Evolutionary conservation across 108 stramenopile genomes (phyloP).

Genomic region (Mediolabrus comicus): DNA sequence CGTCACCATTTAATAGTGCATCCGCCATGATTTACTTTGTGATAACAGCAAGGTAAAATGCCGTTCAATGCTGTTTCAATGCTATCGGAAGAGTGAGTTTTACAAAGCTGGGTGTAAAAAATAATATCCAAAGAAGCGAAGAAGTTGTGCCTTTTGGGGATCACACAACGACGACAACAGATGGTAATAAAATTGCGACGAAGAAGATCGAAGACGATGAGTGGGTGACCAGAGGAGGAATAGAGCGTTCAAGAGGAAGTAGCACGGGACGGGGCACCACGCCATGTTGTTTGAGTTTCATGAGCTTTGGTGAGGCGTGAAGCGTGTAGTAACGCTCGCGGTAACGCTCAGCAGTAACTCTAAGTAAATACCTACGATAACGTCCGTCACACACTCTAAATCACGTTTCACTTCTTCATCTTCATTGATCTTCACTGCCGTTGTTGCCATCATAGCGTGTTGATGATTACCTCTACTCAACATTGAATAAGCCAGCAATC

Average conservation of each 20-base stretch:
- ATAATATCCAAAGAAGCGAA: background rate
- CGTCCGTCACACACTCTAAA: background rate
- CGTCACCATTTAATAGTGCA: background rate
- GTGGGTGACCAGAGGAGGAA: background rate
- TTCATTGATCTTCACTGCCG: background rate
- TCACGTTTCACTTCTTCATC: background rate
- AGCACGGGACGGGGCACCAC: no score
- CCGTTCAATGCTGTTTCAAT: background rate
- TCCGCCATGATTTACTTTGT: background rate
- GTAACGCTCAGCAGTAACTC: background rate
- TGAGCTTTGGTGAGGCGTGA: background rate
- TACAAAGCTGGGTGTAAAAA: background rate
- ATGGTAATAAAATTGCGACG: background rate
- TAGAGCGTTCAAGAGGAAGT: background rate
- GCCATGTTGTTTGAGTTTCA: no score
- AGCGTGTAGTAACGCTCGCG: no score
- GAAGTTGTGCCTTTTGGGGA: background rate
- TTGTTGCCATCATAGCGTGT: no score
- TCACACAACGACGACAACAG: background rate
- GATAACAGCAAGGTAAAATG: background rate
- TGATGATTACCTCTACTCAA: background rate
- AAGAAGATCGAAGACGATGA: background rate
- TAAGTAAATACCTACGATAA: background rate
- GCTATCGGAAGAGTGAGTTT: background rate
- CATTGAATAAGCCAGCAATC: background rate